phyloP scores from a whole-genome alignment of 139 green algal species.

The Chlorokybus atmophyticus region DNA sequence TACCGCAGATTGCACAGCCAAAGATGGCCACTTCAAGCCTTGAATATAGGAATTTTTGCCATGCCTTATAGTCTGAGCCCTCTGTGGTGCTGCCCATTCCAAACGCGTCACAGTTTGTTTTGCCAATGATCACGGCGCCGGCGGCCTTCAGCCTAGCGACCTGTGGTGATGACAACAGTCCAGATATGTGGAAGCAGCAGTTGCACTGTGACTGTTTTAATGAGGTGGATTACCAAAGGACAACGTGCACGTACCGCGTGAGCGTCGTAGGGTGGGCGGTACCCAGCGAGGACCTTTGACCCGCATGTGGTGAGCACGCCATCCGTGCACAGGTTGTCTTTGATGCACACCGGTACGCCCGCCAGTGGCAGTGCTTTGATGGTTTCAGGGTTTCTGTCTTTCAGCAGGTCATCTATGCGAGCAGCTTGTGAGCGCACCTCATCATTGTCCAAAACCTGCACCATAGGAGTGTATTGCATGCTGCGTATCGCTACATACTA shows the following conservation, averaged over 20 bases:
- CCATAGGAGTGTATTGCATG: too few species aligned
- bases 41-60: background rate
- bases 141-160: conserved; percentile 39
- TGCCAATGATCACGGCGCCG: conserved; percentile 81
- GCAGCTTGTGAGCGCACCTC: too few species aligned
- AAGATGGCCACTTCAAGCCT: too few species aligned
- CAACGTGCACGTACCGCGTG: too few species aligned
- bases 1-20: too few species aligned
- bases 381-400: too few species aligned
- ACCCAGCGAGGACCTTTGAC: conserved; percentile 49
- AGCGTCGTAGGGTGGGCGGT: conserved; percentile 30
- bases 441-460: too few species aligned
- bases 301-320: conserved; percentile 74
- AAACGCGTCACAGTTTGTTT: conserved; percentile 97
- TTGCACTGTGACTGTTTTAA: conserved; percentile 52
- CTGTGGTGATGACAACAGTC: too few species aligned
- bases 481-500: too few species aligned
- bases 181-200: too few species aligned
- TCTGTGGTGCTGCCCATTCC: conserved; percentile 93
- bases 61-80: conserved; percentile 63
- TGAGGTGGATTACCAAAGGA: background rate
- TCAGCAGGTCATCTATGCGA: too few species aligned
- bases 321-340: conserved; percentile 84
- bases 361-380: too few species aligned
- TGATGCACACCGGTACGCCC: conserved; percentile 21